A percentile compares a stretch with the other conserved stretches of the same genome.
Conservation (phyloP, 139 green algal species). For the Ettlia oleoabundans region DNA sequence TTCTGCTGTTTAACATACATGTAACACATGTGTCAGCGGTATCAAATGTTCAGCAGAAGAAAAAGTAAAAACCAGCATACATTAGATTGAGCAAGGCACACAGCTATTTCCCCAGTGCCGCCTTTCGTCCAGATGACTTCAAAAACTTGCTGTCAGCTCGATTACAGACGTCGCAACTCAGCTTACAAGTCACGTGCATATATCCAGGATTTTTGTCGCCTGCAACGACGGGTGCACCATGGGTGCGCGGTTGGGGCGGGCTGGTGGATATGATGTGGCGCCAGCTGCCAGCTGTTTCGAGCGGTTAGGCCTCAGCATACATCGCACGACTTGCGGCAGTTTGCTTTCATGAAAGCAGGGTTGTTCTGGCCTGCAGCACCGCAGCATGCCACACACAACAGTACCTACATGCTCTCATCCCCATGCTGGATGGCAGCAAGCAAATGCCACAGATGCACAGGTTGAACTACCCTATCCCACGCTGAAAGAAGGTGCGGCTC, state of each 20-base stretch:
- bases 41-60: no score
- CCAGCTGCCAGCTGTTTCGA: no score
- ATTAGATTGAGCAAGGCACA: no score
- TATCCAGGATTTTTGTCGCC: constrained; percentile 43
- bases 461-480: background rate
- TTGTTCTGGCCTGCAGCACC: background rate
- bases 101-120: background rate
- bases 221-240: background rate
- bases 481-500: background rate
- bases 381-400: background rate
- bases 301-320: background rate
- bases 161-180: constrained; percentile 27
- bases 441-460: no score
- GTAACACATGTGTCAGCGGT: no score
- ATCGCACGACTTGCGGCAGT: constrained; percentile 11
- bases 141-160: background rate
- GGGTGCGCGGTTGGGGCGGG: no score
- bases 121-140: constrained; percentile 1
- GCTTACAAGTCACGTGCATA: constrained; percentile 37
- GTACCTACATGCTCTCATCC: background rate
- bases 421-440: no score
- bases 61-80: no score
- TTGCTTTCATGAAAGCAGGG: background rate
- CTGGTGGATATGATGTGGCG: no score
- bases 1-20: no score